These are phyloP conservation scores for Salinomyces thailandicus DNA, from an alignment of 2,329 filamentous ascomycete species.

Conservation along the genomic window DNA sequence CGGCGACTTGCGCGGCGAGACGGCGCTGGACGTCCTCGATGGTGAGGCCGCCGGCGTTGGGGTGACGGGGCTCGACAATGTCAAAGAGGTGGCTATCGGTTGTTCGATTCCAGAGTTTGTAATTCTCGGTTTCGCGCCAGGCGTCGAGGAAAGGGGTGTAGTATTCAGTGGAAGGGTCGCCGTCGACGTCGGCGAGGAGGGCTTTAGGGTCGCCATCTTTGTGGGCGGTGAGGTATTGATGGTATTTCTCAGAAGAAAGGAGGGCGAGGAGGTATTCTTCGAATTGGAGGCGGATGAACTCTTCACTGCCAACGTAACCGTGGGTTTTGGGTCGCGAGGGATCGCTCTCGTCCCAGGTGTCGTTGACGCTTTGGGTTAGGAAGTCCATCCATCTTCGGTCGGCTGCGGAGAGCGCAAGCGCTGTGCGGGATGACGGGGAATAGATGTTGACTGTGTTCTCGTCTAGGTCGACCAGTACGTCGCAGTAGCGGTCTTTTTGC, in stretches of 20 bases:
- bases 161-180: constrained; percentile 78
- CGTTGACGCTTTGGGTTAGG: constrained; percentile 81
- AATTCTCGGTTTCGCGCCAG: constrained; percentile 85
- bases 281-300: constrained; percentile 93
- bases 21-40: constrained; percentile 91
- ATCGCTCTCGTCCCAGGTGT: constrained; percentile 92
- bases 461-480: constrained; percentile 92
- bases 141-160: constrained; percentile 73
- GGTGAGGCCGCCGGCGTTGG: constrained; percentile 81
- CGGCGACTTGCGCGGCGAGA: constrained; percentile 82
- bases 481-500: constrained; percentile 90
- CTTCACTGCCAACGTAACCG: constrained; percentile 90
- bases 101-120: constrained; percentile 67
- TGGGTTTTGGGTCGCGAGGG: constrained; percentile 85
- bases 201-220: constrained; percentile 44
- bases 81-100: constrained; percentile 82
- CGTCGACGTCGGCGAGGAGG: constrained; percentile 55
- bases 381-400: constrained; percentile 96
- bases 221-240: constrained; percentile 39
- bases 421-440: constrained; percentile 64
- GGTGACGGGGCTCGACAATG: constrained; percentile 84
- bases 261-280: constrained; percentile 91
- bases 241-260: constrained; percentile 82
- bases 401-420: constrained; percentile 68
- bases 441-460: constrained; percentile 77